phyloP scores from a whole-genome alignment of 306 rosid species.

The Quercus suber region DNA sequence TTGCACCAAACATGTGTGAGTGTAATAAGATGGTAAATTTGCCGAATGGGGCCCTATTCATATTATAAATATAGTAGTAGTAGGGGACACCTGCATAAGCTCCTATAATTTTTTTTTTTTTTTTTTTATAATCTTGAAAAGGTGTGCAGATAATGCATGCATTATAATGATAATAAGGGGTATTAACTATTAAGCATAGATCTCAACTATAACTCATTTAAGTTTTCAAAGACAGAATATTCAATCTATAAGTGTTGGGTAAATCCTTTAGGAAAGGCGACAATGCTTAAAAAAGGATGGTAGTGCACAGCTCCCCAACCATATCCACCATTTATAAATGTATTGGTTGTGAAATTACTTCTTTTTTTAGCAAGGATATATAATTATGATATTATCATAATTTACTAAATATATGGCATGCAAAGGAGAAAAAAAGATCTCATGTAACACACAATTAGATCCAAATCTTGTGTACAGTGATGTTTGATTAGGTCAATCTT shows the following conservation, averaged over 20 bases:
- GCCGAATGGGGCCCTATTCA: not conserved
- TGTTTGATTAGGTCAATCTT: not conserved
- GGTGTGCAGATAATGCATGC: not conserved
- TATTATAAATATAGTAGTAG: not conserved
- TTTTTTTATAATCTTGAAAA: not conserved
- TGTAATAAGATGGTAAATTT: not conserved
- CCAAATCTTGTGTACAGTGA: not conserved
- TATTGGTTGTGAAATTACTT: not conserved
- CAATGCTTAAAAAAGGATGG: conserved; percentile 3
- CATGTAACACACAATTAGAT: not conserved
- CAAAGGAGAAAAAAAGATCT: not conserved
- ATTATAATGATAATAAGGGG: too few species aligned
- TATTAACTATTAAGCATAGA: not conserved
- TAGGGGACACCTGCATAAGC: not conserved
- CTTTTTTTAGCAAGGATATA: not conserved
- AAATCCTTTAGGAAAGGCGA: conserved; percentile 12
- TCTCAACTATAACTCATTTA: not conserved
- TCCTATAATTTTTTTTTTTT: not conserved
- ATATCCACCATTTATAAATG: not conserved
- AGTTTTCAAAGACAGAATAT: not conserved
- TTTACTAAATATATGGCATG: not conserved
- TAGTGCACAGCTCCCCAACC: not conserved
- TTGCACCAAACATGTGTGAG: not conserved
- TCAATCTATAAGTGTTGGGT: not conserved
- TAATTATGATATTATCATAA: not conserved